Evolutionary conservation across 352 stramenopile species (phyloP).

Genomic region (Thraustochytrium striatum): DNA sequence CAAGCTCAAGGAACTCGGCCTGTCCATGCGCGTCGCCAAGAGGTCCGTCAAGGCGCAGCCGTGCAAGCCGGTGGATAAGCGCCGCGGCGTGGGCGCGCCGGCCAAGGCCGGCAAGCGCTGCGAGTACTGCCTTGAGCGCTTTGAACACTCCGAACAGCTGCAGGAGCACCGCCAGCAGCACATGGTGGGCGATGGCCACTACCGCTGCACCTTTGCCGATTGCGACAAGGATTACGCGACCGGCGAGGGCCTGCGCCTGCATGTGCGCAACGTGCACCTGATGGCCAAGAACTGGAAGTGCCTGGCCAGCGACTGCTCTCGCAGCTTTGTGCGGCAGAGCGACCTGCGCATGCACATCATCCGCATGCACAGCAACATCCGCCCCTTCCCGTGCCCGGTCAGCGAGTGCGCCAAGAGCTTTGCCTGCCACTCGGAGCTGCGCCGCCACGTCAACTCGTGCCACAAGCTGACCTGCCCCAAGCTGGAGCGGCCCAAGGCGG

Average conservation of each 20-base stretch:
- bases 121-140: constrained; percentile 40
- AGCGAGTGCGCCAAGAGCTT: constrained; percentile 28
- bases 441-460: constrained; percentile 39
- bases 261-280: constrained; percentile 43
- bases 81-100: no score
- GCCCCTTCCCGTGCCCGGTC: constrained; percentile 25
- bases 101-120: constrained; percentile 3
- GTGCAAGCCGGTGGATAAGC: no score
- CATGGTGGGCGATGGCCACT: constrained; percentile 37
- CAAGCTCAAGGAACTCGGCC: no score
- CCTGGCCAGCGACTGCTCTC: constrained; percentile 19
- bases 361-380: constrained; percentile 32
- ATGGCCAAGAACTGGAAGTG: constrained; percentile 45
- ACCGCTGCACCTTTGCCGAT: constrained; percentile 4
- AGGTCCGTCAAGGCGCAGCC: no score
- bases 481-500: constrained; percentile 8
- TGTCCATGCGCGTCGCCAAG: no score
- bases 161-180: constrained; percentile 22
- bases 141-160: not conserved
- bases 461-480: constrained; percentile 35
- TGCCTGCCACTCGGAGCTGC: constrained; percentile 44
- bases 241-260: constrained; percentile 44
- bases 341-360: constrained; percentile 49
- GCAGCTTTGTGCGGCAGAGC: constrained; percentile 40
- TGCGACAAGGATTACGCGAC: constrained; percentile 45